phyloP scores from a whole-genome alignment of 2,329 filamentous ascomycete genomes.

The Ophiognomonia clavigignenti-juglandacearum region DNA sequence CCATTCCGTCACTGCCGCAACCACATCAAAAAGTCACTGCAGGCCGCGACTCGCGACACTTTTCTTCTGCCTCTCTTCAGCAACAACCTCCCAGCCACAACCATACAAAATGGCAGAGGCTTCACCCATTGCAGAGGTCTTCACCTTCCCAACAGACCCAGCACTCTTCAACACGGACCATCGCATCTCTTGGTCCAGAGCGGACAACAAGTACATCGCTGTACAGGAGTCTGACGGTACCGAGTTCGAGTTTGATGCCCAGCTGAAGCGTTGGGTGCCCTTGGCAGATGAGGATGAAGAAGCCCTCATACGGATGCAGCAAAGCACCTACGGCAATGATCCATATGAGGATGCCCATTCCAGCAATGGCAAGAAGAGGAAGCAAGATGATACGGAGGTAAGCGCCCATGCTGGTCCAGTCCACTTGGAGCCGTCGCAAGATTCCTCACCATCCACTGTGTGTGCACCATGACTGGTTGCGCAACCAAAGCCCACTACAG shows the following conservation, averaged over 20 bases:
- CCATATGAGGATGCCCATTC: conserved; percentile 18
- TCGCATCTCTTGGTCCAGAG: conserved; percentile 80
- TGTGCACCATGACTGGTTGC: not conserved
- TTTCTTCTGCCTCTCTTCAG: not conserved
- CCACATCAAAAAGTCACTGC: no score
- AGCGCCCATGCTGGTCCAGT: conserved; percentile 27
- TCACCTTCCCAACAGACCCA: conserved; percentile 54
- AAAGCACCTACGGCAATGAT: conserved; percentile 22
- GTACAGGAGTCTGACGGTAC: conserved; percentile 73
- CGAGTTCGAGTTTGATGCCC: conserved; percentile 77
- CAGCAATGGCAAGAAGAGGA: conserved; percentile 34
- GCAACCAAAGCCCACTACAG: conserved; percentile 1
- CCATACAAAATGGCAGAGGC: conserved; percentile 12
- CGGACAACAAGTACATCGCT: conserved; percentile 76
- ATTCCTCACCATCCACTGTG: not conserved
- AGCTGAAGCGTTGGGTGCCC: conserved; percentile 70
- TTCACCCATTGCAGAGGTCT: conserved; percentile 23
- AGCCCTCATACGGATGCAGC: conserved; percentile 24
- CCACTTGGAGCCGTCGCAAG: conserved; percentile 15
- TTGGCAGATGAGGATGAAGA: conserved; percentile 30
- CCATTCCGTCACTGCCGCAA: not conserved
- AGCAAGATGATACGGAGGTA: conserved; percentile 40
- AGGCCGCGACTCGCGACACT: no score
- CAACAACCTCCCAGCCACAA: not conserved
- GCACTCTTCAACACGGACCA: conserved; percentile 71